Evolutionary conservation across 768 basidiomycete genomes (phyloP).

Genomic region (Hysterangium stoloniferum): DNA sequence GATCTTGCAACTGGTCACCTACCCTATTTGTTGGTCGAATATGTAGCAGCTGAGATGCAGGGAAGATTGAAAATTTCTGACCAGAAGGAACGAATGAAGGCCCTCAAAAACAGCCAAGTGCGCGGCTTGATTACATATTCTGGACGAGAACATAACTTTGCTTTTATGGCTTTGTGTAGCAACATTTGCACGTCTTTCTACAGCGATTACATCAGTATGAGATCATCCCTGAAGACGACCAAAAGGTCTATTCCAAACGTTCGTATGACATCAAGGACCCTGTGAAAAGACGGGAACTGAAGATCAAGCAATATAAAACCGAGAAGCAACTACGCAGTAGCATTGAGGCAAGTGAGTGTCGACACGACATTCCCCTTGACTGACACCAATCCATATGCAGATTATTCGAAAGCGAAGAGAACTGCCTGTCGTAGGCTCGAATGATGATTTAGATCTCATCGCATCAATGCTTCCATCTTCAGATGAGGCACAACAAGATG

Average conservation of each 20-base stretch:
- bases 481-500: conserved; percentile 21
- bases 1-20: conserved; percentile 76
- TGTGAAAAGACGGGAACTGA: conserved; percentile 68
- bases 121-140: conserved; percentile 5
- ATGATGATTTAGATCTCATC: conserved; percentile 57
- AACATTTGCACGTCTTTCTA: conserved; percentile 39
- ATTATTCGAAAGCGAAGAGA: conserved; percentile 46
- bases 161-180: conserved; percentile 27
- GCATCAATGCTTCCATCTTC: conserved; percentile 47
- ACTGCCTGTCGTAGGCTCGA: conserved; percentile 29
- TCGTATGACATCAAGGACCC: conserved; percentile 50
- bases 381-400: conserved; percentile 24
- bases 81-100: conserved; percentile 46
- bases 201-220: conserved; percentile 54
- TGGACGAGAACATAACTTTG: conserved; percentile 4
- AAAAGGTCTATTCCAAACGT: conserved; percentile 43
- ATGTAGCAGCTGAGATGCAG: conserved; percentile 55
- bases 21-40: conserved; percentile 69
- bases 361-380: background rate
- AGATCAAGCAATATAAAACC: conserved; percentile 83
- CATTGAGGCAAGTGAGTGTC: conserved; percentile 50
- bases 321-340: conserved; percentile 72
- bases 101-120: conserved; percentile 53
- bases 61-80: conserved; percentile 50
- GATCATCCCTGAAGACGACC: conserved; percentile 55